These are phyloP conservation scores for Entophlyctis luteolus DNA, from an alignment of 192 early-diverging fungal genomes.

Conservation along the genomic window DNA sequence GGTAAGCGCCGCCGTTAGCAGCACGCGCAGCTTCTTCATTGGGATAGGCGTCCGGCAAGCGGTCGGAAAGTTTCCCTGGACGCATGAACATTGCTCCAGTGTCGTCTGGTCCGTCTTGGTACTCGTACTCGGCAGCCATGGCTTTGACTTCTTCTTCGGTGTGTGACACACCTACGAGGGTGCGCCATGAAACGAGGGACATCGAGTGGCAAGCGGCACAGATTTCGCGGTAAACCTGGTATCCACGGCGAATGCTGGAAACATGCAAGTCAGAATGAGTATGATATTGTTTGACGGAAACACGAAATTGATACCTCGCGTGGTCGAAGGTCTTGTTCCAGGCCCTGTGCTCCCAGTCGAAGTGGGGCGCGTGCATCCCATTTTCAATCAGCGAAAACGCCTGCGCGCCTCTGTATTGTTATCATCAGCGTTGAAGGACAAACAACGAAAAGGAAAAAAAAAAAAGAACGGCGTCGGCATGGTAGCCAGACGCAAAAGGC, in stretches of 20 bases:
- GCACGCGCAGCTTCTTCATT: slow-evolving; percentile 96
- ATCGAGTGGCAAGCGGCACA: slow-evolving; percentile 97
- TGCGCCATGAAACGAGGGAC: slow-evolving; percentile 89
- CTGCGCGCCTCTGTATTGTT: slow-evolving; percentile 45
- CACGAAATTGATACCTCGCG: slow-evolving; percentile 59
- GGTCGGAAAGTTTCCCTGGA: slow-evolving; percentile 91
- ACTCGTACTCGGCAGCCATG: slow-evolving; percentile 91
- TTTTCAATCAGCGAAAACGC: slow-evolving; percentile 81
- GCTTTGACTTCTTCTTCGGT: slow-evolving; percentile 87
- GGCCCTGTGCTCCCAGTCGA: slow-evolving; percentile 84
- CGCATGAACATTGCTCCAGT: slow-evolving; percentile 86
- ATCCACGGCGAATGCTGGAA: slow-evolving; percentile 94
- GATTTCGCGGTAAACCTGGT: slow-evolving; percentile 98
- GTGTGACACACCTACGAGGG: slow-evolving; percentile 91
- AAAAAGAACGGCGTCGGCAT: too few relatives aligned
- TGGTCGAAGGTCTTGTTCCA: slow-evolving; percentile 88
- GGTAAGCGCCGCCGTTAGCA: slow-evolving; percentile 91
- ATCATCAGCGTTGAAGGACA: too few relatives aligned
- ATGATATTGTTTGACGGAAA: too few relatives aligned
- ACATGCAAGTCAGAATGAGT: too few relatives aligned
- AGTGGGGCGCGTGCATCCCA: slow-evolving; percentile 83
- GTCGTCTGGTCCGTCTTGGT: slow-evolving; percentile 90
- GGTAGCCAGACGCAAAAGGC: too few relatives aligned
- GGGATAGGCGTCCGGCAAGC: slow-evolving; percentile 84
- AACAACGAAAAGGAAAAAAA: too few relatives aligned